A percentile compares a stretch with the other conserved stretches of the same genome.
Conservation (phyloP, 257 asterid genomes). For the Plantago major region DNA sequence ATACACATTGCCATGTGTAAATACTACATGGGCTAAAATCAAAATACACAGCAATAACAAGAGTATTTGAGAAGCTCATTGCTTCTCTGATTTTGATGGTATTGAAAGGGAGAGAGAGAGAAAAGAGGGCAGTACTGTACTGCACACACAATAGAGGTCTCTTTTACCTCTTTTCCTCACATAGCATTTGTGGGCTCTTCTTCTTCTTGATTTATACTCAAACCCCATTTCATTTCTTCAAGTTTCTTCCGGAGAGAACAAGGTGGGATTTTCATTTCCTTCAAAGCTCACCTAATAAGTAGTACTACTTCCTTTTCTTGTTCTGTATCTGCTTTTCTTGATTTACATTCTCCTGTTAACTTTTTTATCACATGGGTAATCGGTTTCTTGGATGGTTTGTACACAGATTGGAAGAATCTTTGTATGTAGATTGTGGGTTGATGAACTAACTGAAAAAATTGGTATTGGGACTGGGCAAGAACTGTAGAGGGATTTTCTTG, state of each 20-base stretch:
- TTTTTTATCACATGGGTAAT: constrained; percentile 20
- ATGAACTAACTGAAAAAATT: background rate
- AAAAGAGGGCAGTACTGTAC: constrained; percentile 27
- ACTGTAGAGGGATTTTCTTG: constrained; percentile 11
- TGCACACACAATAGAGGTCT: constrained; percentile 24
- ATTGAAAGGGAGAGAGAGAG: constrained; percentile 21
- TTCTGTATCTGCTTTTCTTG: constrained; percentile 12
- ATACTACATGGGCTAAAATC: constrained; percentile 4
- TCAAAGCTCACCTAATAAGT: constrained; percentile 1
- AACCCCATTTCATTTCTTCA: constrained; percentile 33
- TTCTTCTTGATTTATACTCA: constrained; percentile 22
- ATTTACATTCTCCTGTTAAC: background rate
- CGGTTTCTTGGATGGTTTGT: constrained; percentile 14
- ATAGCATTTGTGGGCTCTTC: constrained; percentile 28
- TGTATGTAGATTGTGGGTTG: constrained; percentile 10
- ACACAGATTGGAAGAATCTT: background rate
- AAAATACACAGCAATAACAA: constrained; percentile 13
- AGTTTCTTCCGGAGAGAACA: constrained; percentile 29
- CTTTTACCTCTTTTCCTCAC: constrained; percentile 2
- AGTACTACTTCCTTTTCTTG: background rate
- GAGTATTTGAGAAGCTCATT: constrained; percentile 65
- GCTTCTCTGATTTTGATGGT: constrained; percentile 77
- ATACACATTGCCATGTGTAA: constrained; percentile 15
- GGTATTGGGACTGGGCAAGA: background rate
- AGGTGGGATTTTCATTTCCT: constrained; percentile 34